A percentile compares a stretch with the other conserved stretches of the same genome.
phyloP scores from a whole-genome alignment of 805 yeast species.

The Cyberlindnera nakhonratchasimensis region DNA sequence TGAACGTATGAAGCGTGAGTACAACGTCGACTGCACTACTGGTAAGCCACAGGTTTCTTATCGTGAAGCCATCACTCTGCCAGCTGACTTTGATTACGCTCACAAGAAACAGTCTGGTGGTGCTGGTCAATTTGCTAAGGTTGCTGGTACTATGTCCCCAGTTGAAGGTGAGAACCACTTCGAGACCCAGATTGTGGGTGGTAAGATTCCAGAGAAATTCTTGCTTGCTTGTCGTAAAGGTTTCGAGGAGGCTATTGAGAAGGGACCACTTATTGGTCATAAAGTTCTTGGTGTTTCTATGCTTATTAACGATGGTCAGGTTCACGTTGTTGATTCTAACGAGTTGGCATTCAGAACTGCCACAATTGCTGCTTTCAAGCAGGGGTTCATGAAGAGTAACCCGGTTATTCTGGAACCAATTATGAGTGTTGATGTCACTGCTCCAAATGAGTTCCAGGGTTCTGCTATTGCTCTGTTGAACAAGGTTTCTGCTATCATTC shows the following conservation, averaged over 20 bases:
- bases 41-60: constrained; percentile 98
- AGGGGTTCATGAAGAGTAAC: constrained; percentile 77
- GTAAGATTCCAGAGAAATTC: constrained; percentile 94
- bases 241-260: constrained; percentile 88
- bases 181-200: constrained; percentile 89
- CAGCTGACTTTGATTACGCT: constrained; percentile 82
- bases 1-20: constrained; percentile 97
- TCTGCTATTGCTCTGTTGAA: constrained; percentile 85
- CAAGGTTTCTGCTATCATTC: constrained; percentile 87
- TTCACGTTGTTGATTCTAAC: constrained; percentile 95
- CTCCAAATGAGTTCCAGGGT: constrained; percentile 97
- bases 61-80: constrained; percentile 80
- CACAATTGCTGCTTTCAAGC: constrained; percentile 85
- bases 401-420: constrained; percentile 95
- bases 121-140: constrained; percentile 98
- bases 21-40: constrained; percentile 89
- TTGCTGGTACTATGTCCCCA: constrained; percentile 76
- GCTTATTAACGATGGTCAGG: constrained; percentile 95
- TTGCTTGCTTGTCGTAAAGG: constrained; percentile 93
- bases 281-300: constrained; percentile 88
- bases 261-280: constrained; percentile 96
- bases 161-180: constrained; percentile 68
- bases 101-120: constrained; percentile 99
- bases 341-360: constrained; percentile 95
- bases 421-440: constrained; percentile 88